Percentiles rank a stretch among this genome's conserved stretches.
Evolutionary conservation across 2,329 filamentous ascomycete genomes (phyloP).

Genomic region (Colletotrichum limetticola): DNA sequence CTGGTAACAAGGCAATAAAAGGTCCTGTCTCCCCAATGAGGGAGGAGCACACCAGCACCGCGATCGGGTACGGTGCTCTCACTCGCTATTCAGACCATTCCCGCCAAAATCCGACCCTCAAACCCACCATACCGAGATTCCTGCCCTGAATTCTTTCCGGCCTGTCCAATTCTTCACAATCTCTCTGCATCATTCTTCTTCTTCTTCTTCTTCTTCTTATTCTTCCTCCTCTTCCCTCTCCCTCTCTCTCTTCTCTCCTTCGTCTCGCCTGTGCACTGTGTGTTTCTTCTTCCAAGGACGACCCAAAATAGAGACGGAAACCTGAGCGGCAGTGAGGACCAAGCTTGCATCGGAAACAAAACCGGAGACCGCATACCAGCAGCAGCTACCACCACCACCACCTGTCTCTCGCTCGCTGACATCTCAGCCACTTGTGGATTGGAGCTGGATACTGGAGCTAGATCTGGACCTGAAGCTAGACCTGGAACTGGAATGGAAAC

Average conservation of each 20-base stretch:
- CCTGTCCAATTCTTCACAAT: not conserved
- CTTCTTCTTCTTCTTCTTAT: not conserved
- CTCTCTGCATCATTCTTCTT: not conserved
- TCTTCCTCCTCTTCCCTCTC: too few relatives aligned
- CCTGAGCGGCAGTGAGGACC: not conserved
- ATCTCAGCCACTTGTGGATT: not conserved
- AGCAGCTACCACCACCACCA: not conserved
- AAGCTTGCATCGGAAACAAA: constrained; percentile 23
- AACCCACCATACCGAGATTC: not conserved
- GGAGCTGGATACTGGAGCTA: not conserved
- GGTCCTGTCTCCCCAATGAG: constrained; percentile 33
- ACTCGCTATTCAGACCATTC: constrained; percentile 13
- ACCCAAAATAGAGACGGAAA: not conserved
- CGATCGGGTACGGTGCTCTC: constrained; percentile 22
- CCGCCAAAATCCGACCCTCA: constrained; percentile 3
- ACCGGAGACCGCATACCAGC: constrained; percentile 14
- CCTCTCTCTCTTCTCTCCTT: not conserved
- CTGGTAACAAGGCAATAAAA: constrained; percentile 32
- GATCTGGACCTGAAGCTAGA: constrained; percentile 2
- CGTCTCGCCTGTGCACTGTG: not conserved
- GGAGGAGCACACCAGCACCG: constrained; percentile 19
- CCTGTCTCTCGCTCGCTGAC: not conserved
- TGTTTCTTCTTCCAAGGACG: not conserved
- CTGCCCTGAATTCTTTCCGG: constrained; percentile 1
- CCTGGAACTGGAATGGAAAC: not conserved